phyloP scores from a whole-genome alignment of 768 basidiomycete species.

The Boletus eberwhitei region DNA sequence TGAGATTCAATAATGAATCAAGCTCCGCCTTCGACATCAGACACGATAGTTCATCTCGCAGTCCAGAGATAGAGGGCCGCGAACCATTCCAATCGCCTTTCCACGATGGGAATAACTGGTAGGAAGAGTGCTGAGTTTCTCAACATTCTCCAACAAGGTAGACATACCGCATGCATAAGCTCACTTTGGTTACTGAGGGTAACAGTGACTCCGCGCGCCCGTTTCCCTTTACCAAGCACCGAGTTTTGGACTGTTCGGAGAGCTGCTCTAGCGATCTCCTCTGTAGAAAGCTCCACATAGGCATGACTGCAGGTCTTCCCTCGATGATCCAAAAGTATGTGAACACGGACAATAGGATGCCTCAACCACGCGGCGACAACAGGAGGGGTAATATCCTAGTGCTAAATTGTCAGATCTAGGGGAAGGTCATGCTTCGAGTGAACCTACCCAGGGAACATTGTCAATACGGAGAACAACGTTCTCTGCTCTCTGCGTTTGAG shows the following conservation, averaged over 20 bases:
- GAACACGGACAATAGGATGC: conserved; percentile 60
- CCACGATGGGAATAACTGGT: conserved; percentile 80
- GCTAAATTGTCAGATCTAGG: conserved; percentile 5
- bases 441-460: conserved; percentile 82
- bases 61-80: conserved; percentile 62
- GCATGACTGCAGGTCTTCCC: conserved; percentile 87
- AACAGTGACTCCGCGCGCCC: conserved; percentile 81
- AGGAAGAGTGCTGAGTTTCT: conserved; percentile 1
- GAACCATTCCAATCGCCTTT: conserved; percentile 69
- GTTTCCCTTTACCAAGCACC: conserved; percentile 72
- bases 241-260: conserved; percentile 50
- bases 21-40: conserved; percentile 68
- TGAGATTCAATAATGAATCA: conserved; percentile 60
- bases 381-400: conserved; percentile 79
- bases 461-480: conserved; percentile 75
- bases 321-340: conserved; percentile 75
- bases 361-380: conserved; percentile 67
- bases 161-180: conserved; percentile 68
- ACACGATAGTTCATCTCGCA: conserved; percentile 56
- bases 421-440: not conserved
- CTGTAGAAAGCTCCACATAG: conserved; percentile 67
- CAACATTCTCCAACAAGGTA: not conserved
- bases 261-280: conserved; percentile 61
- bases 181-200: conserved; percentile 79
- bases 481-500: conserved; percentile 28